Base-by-base conservation (phyloP, 306 rosid species). In the Leucaena leucocephala region DNA sequence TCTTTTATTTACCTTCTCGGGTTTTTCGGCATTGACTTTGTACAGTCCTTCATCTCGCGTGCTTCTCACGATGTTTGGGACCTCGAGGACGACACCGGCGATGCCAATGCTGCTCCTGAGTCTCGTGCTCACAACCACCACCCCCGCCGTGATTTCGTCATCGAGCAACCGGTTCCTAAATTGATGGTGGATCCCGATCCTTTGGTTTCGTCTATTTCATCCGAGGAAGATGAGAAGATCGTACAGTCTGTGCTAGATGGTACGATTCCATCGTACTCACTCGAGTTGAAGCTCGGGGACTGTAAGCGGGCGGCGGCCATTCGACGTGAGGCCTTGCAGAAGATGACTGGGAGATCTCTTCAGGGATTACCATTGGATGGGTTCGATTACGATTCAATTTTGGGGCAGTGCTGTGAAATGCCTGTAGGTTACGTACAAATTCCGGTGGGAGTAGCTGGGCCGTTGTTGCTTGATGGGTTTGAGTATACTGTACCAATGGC, bases 371-470 rank as follows among this genome's bases (percentile, higher is more conserved):
- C 98, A 1, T 52, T 94, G 68, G 97, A 92, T 3, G 97, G 97
- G 11, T 89, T 94, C 39, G 83, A 92, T 81, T 94, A 94, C 72
- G 95, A 76, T 1, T 84, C 98, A 8, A 92, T 94, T 66, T 69
- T 91, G 78, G 98, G 98, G 13, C 98, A 94, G 83, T 94, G 98
- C 83, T 94, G 98, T 13, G 98, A 94, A 68, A 92, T 94, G 98
- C 98, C 98, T 40, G 81, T 94, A 14, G 98, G 98, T 1, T 94
- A 79, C 17, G 55, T 94, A 3, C 97, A 93, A 75, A 87, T 94
- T 88, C 98, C 98, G 19, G 97, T 94, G 76, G 98, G 98, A 19
- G 84, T 92, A 0, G 98, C 95, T 13, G 98, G 98, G 5, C 98
- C 98, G 5, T 75, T 94, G 89, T 50, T 83, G 80, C 85, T 94